A percentile compares a stretch with the other conserved stretches of the same genome.
phyloP scores from a whole-genome alignment of 176 grass and related monocot genomes.

The Oryza nivara region DNA sequence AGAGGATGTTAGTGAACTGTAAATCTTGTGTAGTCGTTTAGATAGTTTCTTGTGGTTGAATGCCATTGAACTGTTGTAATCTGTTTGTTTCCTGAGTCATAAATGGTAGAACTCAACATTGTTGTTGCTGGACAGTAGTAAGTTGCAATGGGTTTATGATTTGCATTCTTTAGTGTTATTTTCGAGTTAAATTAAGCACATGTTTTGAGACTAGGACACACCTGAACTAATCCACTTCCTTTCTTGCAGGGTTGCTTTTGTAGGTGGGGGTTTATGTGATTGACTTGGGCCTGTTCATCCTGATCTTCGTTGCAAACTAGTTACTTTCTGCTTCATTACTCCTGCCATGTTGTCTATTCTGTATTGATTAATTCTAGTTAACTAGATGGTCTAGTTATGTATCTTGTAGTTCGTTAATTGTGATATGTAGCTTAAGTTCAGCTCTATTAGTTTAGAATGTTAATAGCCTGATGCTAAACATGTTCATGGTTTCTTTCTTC shows the following conservation, averaged over 20 bases:
- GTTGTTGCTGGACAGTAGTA: not conserved
- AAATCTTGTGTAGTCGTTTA: not conserved
- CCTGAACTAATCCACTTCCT: constrained; percentile 4
- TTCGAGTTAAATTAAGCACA: not conserved
- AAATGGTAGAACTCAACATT: not conserved
- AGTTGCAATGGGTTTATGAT: not conserved
- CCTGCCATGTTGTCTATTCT: constrained; percentile 25
- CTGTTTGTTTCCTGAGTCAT: not conserved
- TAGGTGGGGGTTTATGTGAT: constrained; percentile 18
- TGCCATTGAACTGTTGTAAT: not conserved
- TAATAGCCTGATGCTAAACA: constrained; percentile 44
- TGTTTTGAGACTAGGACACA: not conserved
- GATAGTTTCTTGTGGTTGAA: not conserved
- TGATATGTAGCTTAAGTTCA: constrained; percentile 43
- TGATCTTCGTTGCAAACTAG: constrained; percentile 28
- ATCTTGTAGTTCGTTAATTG: constrained; percentile 25
- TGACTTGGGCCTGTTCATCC: constrained; percentile 12
- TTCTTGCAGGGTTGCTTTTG: constrained; percentile 36
- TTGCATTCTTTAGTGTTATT: constrained; percentile 26
- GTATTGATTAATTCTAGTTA: constrained; percentile 41
- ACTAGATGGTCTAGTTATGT: constrained; percentile 51
- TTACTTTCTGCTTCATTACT: constrained; percentile 43
- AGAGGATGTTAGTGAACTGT: constrained; percentile 23
- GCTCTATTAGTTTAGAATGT: constrained; percentile 50
- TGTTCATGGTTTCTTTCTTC: constrained; percentile 36